Evolutionary conservation across 1,284 basidiomycete species (phyloP), one percentile per base, ranked within the genome.

Genomic region (Ceratobasidium sp.): DNA sequence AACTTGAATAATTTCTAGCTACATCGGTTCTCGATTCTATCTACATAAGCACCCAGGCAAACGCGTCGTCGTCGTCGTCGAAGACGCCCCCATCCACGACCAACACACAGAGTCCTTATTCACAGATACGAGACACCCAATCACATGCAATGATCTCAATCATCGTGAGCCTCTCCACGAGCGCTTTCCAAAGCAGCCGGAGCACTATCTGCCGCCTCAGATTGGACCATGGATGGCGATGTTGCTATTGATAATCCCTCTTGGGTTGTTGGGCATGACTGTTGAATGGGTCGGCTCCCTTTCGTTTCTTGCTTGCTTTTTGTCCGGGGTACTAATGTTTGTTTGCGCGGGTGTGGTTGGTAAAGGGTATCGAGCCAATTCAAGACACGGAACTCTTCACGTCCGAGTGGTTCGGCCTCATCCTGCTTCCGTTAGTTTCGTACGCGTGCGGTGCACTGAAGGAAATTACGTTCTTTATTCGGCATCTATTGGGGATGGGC

Each of bases 41-140:
- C 81, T 91, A 45, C 88, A 90, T 80, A 87, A 91, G 77, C 90
- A 90, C 3, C 90, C 90, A 0, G 89, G 89, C 5, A 84, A 89
- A 1, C 85, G 85, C 31, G 87, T 89, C 74, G 84, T 67, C 17
- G n/a, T n/a, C n/a, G n/a, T 41, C 4, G 66, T 69, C 53, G 66
- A 69, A 24, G 56, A 51, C 17, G 51, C 57, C 11, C 66, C 54
- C 27, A 24, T 41, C 1, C 31, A 69, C 53, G 66, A 69, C 53
- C 31, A 69, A n/a, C 31, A 11, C 22, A 29, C 31, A n/a, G n/a
- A n/a, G n/a, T n/a, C n/a, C n/a, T n/a, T n/a, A n/a, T 36, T 56
- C 48, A 31, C 53, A 5, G 24, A 50, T n/a, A 27, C 29, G 22
- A 65, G 50, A n/a, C 41, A 24, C n/a, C 36, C 45, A 24, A 53